Conservation (phyloP, 495 filamentous ascomycete genomes). For the Podospora australis region DNA sequence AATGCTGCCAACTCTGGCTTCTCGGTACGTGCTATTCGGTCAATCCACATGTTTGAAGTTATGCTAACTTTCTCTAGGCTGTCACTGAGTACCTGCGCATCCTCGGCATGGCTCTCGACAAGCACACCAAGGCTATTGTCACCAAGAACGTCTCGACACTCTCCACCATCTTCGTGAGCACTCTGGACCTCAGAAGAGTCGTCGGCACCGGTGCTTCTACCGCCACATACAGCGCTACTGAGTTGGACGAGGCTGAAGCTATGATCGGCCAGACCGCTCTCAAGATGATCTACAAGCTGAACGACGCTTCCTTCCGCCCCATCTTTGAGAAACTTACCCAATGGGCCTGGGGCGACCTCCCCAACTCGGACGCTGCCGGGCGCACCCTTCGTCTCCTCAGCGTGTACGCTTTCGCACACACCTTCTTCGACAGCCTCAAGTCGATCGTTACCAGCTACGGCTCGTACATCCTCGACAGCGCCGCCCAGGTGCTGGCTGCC, state of each 20-base stretch:
- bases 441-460: conserved; percentile 90
- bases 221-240: conserved; percentile 7
- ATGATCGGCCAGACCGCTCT: conserved; percentile 60
- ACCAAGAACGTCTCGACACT: conserved; percentile 61
- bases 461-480: conserved; percentile 71
- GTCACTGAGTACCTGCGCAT: conserved; percentile 60
- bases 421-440: conserved; percentile 79
- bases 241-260: conserved; percentile 51
- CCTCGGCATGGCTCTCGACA: conserved; percentile 62
- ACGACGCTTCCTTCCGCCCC: conserved; percentile 92
- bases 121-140: conserved; percentile 66
- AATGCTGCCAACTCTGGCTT: conserved; percentile 54
- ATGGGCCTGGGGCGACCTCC: conserved; percentile 55
- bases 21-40: conserved; percentile 40
- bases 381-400: conserved; percentile 52
- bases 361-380: conserved; percentile 54
- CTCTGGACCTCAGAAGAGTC: conserved; percentile 65
- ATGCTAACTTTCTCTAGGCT: conserved; percentile 39
- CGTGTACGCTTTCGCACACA: conserved; percentile 70
- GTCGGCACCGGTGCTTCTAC: conserved; percentile 21
- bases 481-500: conserved; percentile 54
- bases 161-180: conserved; percentile 62
- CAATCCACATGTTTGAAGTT: neutral
- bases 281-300: conserved; percentile 91
- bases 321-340: conserved; percentile 78